Conservation (phyloP, 305 asterid genomes). For the Rubia occidens region DNA sequence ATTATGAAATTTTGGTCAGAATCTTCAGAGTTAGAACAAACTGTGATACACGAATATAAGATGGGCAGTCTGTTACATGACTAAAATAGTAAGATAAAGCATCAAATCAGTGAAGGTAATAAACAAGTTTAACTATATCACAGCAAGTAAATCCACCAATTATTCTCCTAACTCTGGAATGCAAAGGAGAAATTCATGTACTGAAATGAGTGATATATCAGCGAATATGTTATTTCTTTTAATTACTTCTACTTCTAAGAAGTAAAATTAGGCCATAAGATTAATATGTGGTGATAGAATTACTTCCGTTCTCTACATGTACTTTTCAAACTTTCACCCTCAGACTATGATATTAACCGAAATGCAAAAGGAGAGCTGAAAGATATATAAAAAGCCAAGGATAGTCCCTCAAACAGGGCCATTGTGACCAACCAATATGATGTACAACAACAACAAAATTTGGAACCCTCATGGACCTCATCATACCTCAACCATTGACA, state of each 20-base stretch:
- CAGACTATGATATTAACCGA: neutral
- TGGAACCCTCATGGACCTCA: neutral
- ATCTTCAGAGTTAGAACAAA: neutral
- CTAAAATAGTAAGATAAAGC: neutral
- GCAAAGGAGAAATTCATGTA: neutral
- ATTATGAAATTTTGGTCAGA: neutral
- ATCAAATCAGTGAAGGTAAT: neutral
- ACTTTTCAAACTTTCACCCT: neutral
- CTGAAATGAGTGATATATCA: neutral
- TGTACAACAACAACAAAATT: neutral
- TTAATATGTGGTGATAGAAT: neutral
- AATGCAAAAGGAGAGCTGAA: neutral
- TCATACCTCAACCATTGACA: conserved; percentile 93
- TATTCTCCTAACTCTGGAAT: neutral
- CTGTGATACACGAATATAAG: neutral
- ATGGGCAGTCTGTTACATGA: neutral
- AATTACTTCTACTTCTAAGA: neutral
- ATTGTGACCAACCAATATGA: neutral
- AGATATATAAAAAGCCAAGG: neutral
- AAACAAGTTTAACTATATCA: neutral
- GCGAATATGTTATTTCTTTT: neutral
- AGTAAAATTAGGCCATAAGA: neutral
- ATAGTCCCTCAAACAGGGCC: neutral
- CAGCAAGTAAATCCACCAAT: neutral
- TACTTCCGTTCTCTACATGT: neutral